Percentiles rank a stretch among this genome's conserved stretches.
phyloP scores from a whole-genome alignment of 2,329 filamentous ascomycete species.

The Mycocentrospora acerina region DNA sequence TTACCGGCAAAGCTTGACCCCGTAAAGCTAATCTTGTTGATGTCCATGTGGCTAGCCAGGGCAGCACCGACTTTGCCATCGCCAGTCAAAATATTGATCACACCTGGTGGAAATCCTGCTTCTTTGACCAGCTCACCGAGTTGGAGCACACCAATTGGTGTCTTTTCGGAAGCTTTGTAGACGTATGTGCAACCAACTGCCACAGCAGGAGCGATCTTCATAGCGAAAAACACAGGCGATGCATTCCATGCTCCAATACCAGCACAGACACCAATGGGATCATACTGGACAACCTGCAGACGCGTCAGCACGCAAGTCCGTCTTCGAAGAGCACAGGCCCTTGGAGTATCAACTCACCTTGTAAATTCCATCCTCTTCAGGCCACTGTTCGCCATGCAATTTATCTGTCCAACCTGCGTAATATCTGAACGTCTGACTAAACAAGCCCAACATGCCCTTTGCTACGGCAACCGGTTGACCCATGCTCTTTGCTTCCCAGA shows the following conservation, averaged over 20 bases:
- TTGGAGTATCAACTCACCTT: too few relatives aligned
- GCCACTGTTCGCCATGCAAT: slow-evolving; percentile 15
- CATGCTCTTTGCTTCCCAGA: slow-evolving; percentile 19
- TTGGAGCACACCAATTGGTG: slow-evolving; percentile 22
- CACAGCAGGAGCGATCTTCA: slow-evolving; percentile 35
- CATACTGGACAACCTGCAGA: slow-evolving; percentile 18
- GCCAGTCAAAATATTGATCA: slow-evolving; percentile 40
- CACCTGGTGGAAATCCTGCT: slow-evolving; percentile 42
- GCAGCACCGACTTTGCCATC: slow-evolving; percentile 37
- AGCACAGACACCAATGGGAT: slow-evolving; percentile 32
- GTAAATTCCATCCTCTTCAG: slow-evolving; percentile 7
- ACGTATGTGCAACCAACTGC: slow-evolving; percentile 37
- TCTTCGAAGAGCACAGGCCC: too few relatives aligned
- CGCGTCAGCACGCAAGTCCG: background rate
- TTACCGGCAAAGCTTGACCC: slow-evolving; percentile 40
- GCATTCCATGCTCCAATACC: slow-evolving; percentile 35
- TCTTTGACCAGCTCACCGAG: slow-evolving; percentile 32
- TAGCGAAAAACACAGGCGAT: slow-evolving; percentile 18
- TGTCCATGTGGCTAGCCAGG: slow-evolving; percentile 43
- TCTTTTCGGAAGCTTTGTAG: slow-evolving; percentile 34
- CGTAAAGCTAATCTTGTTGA: slow-evolving; percentile 47
- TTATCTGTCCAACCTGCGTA: slow-evolving; percentile 27
- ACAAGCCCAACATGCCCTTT: slow-evolving; percentile 8
- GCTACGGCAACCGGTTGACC: slow-evolving; percentile 13
- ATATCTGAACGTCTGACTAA: slow-evolving; percentile 17